Evolutionary conservation across 495 filamentous ascomycete genomes (phyloP).

Genomic region (Aspergillus carlsbadensis): DNA sequence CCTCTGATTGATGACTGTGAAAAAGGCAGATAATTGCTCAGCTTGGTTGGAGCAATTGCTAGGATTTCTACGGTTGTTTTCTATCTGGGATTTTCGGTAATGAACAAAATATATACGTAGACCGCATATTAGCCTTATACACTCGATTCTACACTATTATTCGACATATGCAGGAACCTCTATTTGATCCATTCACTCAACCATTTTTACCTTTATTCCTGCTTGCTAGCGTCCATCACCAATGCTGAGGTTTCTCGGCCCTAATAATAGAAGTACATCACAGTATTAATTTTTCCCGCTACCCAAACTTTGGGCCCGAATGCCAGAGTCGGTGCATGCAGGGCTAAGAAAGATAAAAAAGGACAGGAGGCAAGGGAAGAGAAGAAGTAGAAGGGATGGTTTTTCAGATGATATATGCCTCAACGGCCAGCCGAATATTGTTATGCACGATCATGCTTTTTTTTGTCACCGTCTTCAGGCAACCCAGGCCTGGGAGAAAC

Average conservation of each 20-base stretch:
- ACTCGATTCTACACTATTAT: too few species aligned
- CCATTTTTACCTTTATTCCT: background rate
- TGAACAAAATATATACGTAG: background rate
- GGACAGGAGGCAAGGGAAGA: background rate
- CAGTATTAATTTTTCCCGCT: too few species aligned
- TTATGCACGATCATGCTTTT: background rate
- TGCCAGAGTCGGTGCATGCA: background rate
- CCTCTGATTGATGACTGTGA: conserved; percentile 25
- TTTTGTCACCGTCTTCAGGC: background rate
- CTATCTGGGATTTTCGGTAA: background rate
- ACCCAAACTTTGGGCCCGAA: background rate
- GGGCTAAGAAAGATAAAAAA: background rate
- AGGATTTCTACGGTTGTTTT: too few species aligned
- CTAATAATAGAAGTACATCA: background rate
- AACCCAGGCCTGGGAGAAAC: background rate
- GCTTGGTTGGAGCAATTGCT: too few species aligned
- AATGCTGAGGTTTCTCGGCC: background rate
- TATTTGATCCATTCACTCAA: too few species aligned
- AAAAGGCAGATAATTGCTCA: too few species aligned
- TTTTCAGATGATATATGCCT: background rate
- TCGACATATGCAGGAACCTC: too few species aligned
- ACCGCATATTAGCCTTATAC: too few species aligned
- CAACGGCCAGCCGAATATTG: conserved; percentile 18
- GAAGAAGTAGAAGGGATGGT: too few species aligned
- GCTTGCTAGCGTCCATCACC: background rate